Percentiles rank a stretch among this genome's conserved stretches.
These are phyloP conservation scores for Chrysanthemum seticuspe DNA, from an alignment of 129 eudicot genomes.

Conservation along the genomic window DNA sequence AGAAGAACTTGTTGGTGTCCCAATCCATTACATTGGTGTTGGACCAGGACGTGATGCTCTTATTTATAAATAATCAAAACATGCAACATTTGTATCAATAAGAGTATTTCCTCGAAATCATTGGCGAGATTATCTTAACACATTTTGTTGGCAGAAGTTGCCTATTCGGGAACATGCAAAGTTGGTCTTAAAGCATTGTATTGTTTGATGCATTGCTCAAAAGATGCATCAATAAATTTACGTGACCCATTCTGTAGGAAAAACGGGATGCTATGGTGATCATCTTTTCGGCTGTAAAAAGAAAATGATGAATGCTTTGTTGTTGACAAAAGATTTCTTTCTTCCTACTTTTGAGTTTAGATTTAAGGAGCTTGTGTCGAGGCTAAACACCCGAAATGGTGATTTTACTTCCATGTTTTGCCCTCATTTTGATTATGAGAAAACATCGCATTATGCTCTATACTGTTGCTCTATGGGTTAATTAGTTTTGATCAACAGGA, in stretches of 20 bases:
- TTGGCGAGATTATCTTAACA: constrained; percentile 24
- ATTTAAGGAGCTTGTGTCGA: no score
- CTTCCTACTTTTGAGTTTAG: neutral
- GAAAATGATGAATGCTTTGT: neutral
- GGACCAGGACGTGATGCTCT: constrained; percentile 99
- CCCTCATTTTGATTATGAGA: no score
- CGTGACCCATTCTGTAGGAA: constrained; percentile 10
- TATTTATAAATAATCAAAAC: constrained; percentile 57
- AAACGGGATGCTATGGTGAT: constrained; percentile 11
- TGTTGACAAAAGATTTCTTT: neutral
- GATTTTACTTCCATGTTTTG: no score
- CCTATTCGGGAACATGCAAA: constrained; percentile 2
- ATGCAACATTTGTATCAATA: neutral
- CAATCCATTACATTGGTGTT: constrained; percentile 85
- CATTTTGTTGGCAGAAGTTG: constrained; percentile 11
- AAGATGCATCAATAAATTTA: constrained; percentile 20
- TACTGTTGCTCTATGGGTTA: no score
- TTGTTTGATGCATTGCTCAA: constrained; percentile 18
- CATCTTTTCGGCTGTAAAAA: constrained; percentile 15
- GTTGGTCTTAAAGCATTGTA: constrained; percentile 1
- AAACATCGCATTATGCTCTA: no score
- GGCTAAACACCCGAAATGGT: no score
- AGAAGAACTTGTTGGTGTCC: constrained; percentile 86
- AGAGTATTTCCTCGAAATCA: constrained; percentile 12
- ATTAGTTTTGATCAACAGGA: no score